Base-by-base conservation (phyloP, 1,284 basidiomycete species). In the Heliocybe sulcata region DNA sequence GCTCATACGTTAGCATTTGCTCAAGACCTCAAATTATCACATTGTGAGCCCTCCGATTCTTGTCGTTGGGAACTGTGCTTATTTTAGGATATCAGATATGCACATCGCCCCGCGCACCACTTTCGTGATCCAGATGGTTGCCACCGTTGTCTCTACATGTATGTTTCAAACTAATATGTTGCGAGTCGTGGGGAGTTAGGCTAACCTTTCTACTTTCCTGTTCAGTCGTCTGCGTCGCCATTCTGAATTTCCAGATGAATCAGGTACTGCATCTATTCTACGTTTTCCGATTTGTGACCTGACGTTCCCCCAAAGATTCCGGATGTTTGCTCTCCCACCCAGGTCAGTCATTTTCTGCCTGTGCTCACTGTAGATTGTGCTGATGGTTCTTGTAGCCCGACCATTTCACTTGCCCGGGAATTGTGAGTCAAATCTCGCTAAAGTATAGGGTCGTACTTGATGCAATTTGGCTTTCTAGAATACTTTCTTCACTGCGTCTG, bases 71-170 rank as follows among this genome's bases (percentile, higher is more conserved):
- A 20, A 20, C 22, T 6, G 10, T 26, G 8, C 14, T 49, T 25
- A 49, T 49, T 22, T 49, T 9, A 26, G n/a, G 63, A 60, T 11
- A 64, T 65, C 52, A 49, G 64, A 65, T 52, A 65, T 65, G 63
- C 64, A 65, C 53, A 60, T 67, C 20, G 61, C 65, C 14, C 64
- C 63, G 10, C 60, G 64, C 14, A 52, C 59, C 38, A 65, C 74
- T 57, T 69, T 76, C 55, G 31, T 61, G 8, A 64, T 66, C 14
- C 74, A 76, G 54, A 54, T 72, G 27, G 60, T 72, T 38, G 70
- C 70, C n/a, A 69, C 69, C 1, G 55, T 75, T 16, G 59, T 76
- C n/a, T 64, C 65, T 3, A 60, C 59, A 38, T 63, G 63, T 62
- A 33, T 14, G 51, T 31, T 3, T 12, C 29, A 6, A 12, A 31